These are phyloP conservation scores for Pyrenophora seminiperda DNA, from an alignment of 2,329 filamentous ascomycete species.

Conservation along the genomic window DNA sequence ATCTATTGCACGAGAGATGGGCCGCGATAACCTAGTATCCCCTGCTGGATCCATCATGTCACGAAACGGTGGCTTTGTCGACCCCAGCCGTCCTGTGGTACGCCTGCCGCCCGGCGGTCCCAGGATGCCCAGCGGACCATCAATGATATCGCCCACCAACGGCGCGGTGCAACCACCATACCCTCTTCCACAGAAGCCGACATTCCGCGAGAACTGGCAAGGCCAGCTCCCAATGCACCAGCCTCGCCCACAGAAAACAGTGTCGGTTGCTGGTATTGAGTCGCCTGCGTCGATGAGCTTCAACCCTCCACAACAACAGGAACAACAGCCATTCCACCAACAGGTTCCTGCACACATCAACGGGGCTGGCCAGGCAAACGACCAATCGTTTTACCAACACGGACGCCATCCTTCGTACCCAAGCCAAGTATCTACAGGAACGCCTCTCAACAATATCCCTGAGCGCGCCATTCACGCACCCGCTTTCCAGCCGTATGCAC, in stretches of 20 bases:
- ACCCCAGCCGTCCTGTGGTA: conserved; percentile 73
- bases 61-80: conserved; percentile 63
- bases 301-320: conserved; percentile 65
- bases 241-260: conserved; percentile 89
- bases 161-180: conserved; percentile 56
- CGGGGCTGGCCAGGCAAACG: conserved; percentile 58
- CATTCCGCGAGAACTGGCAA: conserved; percentile 65
- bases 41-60: conserved; percentile 80
- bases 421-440: conserved; percentile 72
- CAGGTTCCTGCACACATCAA: conserved; percentile 81
- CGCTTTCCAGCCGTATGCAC: conserved; percentile 74
- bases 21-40: conserved; percentile 76
- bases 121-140: conserved; percentile 40
- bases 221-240: conserved; percentile 81
- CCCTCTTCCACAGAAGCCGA: conserved; percentile 59
- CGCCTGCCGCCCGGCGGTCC: conserved; percentile 72
- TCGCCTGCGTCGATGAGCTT: conserved; percentile 69
- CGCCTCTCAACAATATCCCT: conserved; percentile 87
- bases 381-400: conserved; percentile 62
- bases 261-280: conserved; percentile 92
- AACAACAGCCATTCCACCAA: conserved; percentile 90
- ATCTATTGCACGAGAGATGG: conserved; percentile 70
- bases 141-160: conserved; percentile 40
- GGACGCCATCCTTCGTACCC: conserved; percentile 71
- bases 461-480: conserved; percentile 90